A percentile compares a stretch with the other conserved stretches of the same genome.
phyloP scores from a whole-genome alignment of 192 early-diverging fungal genomes.

The Gaertneriomyces sp. region DNA sequence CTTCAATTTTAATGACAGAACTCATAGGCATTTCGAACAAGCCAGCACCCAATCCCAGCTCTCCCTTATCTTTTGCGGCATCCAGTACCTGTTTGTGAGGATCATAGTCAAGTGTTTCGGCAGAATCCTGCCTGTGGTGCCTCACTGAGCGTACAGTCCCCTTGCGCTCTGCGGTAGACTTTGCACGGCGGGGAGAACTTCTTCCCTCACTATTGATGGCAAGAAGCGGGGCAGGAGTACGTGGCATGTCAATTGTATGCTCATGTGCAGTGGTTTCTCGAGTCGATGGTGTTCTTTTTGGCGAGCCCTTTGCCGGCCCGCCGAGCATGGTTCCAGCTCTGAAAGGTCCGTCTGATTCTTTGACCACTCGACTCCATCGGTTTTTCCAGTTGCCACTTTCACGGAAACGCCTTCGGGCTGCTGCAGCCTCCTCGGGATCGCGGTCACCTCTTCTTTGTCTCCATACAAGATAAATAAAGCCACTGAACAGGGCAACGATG shows the following conservation, averaged over 20 bases:
- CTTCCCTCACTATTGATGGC: constrained; percentile 5
- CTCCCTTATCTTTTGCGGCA: constrained; percentile 12
- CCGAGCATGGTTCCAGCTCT: constrained; percentile 22
- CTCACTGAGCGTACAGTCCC: not conserved
- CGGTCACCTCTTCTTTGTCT: constrained; percentile 14
- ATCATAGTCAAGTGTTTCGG: constrained; percentile 12
- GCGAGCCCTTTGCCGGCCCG: not conserved
- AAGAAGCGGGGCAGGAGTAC: not conserved
- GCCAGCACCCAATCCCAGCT: constrained; percentile 19
- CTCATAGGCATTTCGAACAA: constrained; percentile 17
- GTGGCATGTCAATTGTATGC: constrained; percentile 8
- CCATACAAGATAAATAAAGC: constrained; percentile 26
- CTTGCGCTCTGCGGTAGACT: not conserved
- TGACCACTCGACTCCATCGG: constrained; percentile 19
- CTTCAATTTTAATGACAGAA: constrained; percentile 24
- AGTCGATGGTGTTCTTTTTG: not conserved
- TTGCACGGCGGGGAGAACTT: not conserved
- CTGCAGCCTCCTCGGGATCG: not conserved
- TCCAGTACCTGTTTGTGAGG: not conserved
- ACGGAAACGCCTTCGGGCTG: constrained; percentile 10
- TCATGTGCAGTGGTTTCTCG: not conserved
- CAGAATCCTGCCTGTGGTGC: not conserved
- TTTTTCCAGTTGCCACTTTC: constrained; percentile 30
- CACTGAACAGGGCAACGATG: constrained; percentile 7
- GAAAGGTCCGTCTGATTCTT: constrained; percentile 16